phyloP scores from a whole-genome alignment of 805 yeast genomes.

The Sugiyamaella americana region DNA sequence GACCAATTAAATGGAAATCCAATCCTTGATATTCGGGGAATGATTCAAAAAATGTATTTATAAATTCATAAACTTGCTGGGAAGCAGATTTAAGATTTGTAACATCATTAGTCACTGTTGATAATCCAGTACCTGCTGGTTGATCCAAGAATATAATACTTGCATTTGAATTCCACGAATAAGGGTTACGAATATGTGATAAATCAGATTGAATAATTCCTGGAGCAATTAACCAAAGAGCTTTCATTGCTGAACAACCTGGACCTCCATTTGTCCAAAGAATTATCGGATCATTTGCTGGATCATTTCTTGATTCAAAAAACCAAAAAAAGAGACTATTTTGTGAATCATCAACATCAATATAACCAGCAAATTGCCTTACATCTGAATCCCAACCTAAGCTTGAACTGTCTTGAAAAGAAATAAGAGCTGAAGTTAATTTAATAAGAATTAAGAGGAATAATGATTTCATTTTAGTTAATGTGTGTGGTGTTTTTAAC shows the following conservation, averaged over 20 bases:
- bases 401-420: conserved; percentile 6
- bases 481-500: no score
- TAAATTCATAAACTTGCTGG: conserved; percentile 70
- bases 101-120: conserved; percentile 56
- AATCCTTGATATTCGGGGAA: conserved; percentile 52
- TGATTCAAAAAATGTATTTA: conserved; percentile 71
- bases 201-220: conserved; percentile 59
- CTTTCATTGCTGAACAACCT: conserved; percentile 82
- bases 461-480: no score
- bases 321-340: conserved; percentile 72
- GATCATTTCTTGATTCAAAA: conserved; percentile 84
- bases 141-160: conserved; percentile 82
- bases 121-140: conserved; percentile 81
- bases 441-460: no score
- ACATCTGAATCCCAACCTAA: conserved; percentile 33
- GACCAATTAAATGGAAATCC: conserved; percentile 82
- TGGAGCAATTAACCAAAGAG: conserved; percentile 83
- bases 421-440: no score
- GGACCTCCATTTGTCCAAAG: conserved; percentile 95
- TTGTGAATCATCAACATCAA: conserved; percentile 56
- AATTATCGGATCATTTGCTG: conserved; percentile 75
- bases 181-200: conserved; percentile 67
- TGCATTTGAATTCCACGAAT: conserved; percentile 82
- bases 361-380: conserved; percentile 72
- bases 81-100: conserved; percentile 76